Conservation (phyloP, 2,329 filamentous ascomycete genomes). For the Ophiostoma fasciatum region DNA sequence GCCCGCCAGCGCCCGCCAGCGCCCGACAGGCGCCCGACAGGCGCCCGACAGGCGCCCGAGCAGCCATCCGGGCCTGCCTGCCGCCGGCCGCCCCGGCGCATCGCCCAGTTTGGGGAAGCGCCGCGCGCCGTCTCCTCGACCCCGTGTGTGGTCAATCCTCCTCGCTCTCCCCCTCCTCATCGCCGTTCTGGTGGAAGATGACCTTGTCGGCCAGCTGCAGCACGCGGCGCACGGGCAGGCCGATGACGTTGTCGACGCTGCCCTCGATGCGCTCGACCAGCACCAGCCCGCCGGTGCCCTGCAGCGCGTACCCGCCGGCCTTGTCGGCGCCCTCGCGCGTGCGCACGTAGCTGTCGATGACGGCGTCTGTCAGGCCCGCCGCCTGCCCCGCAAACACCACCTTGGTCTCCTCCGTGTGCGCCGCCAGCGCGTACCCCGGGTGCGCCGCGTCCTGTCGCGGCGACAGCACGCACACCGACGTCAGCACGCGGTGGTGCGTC, state of each 20-base stretch:
- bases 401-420: slow-evolving; percentile 74
- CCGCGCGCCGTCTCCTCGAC: too few relatives aligned
- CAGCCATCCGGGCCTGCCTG: too few relatives aligned
- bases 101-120: too few relatives aligned
- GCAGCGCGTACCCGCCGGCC: slow-evolving; percentile 88
- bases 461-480: slow-evolving; percentile 68
- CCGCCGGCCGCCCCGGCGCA: too few relatives aligned
- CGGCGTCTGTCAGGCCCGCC: slow-evolving; percentile 54
- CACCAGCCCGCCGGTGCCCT: slow-evolving; percentile 74
- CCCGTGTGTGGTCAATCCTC: slow-evolving; percentile 22
- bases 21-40: too few relatives aligned
- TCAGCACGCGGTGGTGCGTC: slow-evolving; percentile 66
- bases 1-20: too few relatives aligned
- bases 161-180: slow-evolving; percentile 37
- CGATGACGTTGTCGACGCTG: slow-evolving; percentile 85
- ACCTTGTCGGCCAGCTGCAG: slow-evolving; percentile 77
- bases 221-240: slow-evolving; percentile 65
- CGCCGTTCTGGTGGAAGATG: slow-evolving; percentile 58
- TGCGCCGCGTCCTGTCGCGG: slow-evolving; percentile 66
- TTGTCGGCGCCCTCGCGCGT: slow-evolving; percentile 92
- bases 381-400: slow-evolving; percentile 66
- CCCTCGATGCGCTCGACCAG: slow-evolving; percentile 83
- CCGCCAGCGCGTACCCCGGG: slow-evolving; percentile 74
- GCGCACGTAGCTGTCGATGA: slow-evolving; percentile 62
- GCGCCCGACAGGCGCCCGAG: too few relatives aligned